Conservation (phyloP, 2,329 filamentous ascomycete genomes). For the Claviceps spartinae region DNA sequence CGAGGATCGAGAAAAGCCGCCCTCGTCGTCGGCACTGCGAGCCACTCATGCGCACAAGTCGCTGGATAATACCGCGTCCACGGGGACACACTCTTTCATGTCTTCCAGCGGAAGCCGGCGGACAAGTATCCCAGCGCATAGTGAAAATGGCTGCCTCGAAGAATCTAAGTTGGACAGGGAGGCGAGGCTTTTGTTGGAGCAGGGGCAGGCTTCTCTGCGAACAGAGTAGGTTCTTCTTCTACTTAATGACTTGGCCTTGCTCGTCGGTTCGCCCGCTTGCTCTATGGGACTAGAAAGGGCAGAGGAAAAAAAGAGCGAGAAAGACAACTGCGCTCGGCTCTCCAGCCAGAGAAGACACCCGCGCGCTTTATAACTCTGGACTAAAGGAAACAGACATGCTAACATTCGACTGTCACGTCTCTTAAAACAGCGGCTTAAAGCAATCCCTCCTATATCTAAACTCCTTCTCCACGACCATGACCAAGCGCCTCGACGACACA, state of each 20-base stretch:
- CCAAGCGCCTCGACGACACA: constrained; percentile 54
- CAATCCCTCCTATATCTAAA: constrained; percentile 41
- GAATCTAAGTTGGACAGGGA: constrained; percentile 27
- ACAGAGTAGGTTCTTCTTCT: constrained; percentile 17
- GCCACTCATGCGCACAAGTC: constrained; percentile 24
- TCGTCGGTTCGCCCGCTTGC: too few relatives aligned
- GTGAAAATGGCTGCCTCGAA: constrained; percentile 17
- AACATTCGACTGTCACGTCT: constrained; percentile 1
- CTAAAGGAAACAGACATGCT: not conserved
- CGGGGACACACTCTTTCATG: constrained; percentile 28
- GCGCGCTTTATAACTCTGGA: too few relatives aligned
- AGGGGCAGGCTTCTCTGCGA: constrained; percentile 15
- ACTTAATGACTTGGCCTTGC: too few relatives aligned
- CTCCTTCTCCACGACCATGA: constrained; percentile 47
- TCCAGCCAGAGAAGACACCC: too few relatives aligned
- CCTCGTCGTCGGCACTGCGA: not conserved
- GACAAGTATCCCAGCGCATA: constrained; percentile 24
- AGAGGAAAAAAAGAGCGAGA: not conserved
- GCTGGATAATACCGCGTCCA: constrained; percentile 31
- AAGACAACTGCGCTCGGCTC: not conserved
- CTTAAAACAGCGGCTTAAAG: constrained; percentile 30
- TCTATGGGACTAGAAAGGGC: not conserved
- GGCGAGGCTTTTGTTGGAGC: constrained; percentile 27
- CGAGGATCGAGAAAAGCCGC: constrained; percentile 16
- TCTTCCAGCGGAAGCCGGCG: constrained; percentile 31